Base-by-base conservation (phyloP, 1,139 yeast genomes). In the Cylindricascospora bacillispora region DNA sequence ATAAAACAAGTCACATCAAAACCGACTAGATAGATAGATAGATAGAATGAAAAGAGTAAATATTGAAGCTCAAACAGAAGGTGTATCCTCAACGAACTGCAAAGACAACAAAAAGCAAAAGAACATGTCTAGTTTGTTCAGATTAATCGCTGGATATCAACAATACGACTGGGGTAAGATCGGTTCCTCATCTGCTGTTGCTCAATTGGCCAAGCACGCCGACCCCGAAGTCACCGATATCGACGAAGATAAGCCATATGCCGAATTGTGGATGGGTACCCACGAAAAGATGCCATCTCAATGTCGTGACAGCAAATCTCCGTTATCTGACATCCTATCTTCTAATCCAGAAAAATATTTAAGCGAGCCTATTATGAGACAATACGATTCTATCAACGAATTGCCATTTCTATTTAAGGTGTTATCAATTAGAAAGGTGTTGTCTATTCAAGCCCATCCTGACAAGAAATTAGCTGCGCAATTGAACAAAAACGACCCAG, bases 211-310 rank as follows among this genome's bases (percentile, higher is more conserved):
- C 24, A 64, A 75, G 25, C 63, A 66, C 31, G 71, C 92, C 26
- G 75, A 80, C 56, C 69, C 82, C 5, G 51, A 64, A 22, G 60
- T 74, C 32, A 47, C 50, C 21, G n/a, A n/a, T n/a, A 67, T 85
- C 34, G 83, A 79, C 42, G 86, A 76, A 44, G 34, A 63, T 26
- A 72, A 76, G 53, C 97, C 93, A 9, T 81, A 81, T 47, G 93
- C 93, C 22, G 93, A 81, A 55, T 66, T 89, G 44, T 89, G 98
- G 98, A 89, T 89, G 98, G 98, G 98, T 17, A 85, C 97, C 17
- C 98, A 89, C 52, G 92, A 93, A 30, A 78, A 80, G 29, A 85
- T 81, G 10, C 95, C 97, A 13, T 78, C 94, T n/a, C 60, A 60
- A 31, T 67, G 71, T 26, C 66, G 68, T 13, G 68, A 63, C 17